Base-by-base conservation (phyloP, 2,329 filamentous ascomycete species). In the Talaromyces sp. region DNA sequence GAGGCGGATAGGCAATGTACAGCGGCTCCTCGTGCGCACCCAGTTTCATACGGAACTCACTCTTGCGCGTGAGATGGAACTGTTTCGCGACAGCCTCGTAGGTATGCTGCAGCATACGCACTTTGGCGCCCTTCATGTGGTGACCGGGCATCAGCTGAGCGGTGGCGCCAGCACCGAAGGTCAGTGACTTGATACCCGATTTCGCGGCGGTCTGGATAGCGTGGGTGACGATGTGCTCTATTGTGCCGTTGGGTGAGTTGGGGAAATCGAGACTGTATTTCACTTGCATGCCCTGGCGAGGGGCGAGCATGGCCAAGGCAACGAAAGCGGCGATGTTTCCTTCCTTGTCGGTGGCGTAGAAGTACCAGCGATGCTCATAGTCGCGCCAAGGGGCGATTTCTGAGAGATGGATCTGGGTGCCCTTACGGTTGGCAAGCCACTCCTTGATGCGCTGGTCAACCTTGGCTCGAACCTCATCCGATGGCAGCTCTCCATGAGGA, bases 181-280 rank as follows among this genome's bases (percentile, higher is more conserved):
- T 97, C 54, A 96, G 89, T 23, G 81, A 83, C 61, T 82, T 84
- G 55, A 86, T 81, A 28, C 88, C 89, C 0, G 78, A 76, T 8
- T 82, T 80, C 1, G 83, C 82, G 11, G 86, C 82, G 12, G 81
- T 79, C 70, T 86, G 85, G 64, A 96, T 82, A 0, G 89, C 86
- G 71, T 88, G 84, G 40, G 89, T 86, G 69, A 96, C 89, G 44
- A 95, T 84, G 44, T 88, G 84, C 79, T 97, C 93, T 66, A 96
- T 96, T 37, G 90, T 88, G 54, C 93, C 93, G 50, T 86, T 91
- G n/a, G 93, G 90, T 0, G 92, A 86, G 28, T 86, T 86, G 0
- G 92, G 93, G 82, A 97, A 96, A 76, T 97, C 92, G 61, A 97
- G 86, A n/a, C 90, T 90, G 81, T 95, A 96, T 80, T 97, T 97